phyloP scores from a whole-genome alignment of 768 basidiomycete species.

The Mycena vulgaris region DNA sequence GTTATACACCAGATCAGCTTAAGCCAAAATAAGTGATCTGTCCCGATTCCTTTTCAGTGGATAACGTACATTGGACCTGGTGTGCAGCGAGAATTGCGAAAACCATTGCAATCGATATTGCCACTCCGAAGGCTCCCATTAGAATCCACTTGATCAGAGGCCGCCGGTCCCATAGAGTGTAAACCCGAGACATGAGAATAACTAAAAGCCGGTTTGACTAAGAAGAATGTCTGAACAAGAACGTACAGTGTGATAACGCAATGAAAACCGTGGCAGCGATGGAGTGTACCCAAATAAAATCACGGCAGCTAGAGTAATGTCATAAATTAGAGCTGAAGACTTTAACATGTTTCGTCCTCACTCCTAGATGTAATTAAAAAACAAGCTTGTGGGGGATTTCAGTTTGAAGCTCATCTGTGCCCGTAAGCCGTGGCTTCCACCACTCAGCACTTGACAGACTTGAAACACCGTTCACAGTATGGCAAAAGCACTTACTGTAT shows the following conservation, averaged over 20 bases:
- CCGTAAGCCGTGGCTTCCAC: not conserved
- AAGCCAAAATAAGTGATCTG: no score
- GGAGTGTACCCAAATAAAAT: conserved; percentile 17
- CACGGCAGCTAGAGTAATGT: conserved; percentile 10
- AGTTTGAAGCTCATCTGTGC: not conserved
- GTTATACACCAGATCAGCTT: not conserved
- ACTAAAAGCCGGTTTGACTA: no score
- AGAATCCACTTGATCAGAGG: conserved; percentile 17
- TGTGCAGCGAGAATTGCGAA: conserved; percentile 10
- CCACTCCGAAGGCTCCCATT: not conserved
- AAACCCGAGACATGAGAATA: not conserved
- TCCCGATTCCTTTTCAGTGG: no score
- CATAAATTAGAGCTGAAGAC: no score
- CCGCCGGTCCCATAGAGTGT: conserved; percentile 16
- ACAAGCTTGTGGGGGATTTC: no score
- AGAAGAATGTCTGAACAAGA: no score
- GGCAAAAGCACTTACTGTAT: conserved; percentile 4
- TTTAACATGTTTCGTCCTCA: no score
- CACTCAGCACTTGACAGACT: conserved; percentile 26
- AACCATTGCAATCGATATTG: not conserved
- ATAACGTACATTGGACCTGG: conserved; percentile 9
- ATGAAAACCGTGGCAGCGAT: conserved; percentile 8
- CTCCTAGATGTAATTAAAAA: no score
- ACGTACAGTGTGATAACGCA: conserved; percentile 17
- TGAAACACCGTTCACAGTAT: no score